Evolutionary conservation across 1,284 basidiomycete species (phyloP), one percentile per base, ranked within the genome.

Genomic region (Microbotryum scabiosae): DNA sequence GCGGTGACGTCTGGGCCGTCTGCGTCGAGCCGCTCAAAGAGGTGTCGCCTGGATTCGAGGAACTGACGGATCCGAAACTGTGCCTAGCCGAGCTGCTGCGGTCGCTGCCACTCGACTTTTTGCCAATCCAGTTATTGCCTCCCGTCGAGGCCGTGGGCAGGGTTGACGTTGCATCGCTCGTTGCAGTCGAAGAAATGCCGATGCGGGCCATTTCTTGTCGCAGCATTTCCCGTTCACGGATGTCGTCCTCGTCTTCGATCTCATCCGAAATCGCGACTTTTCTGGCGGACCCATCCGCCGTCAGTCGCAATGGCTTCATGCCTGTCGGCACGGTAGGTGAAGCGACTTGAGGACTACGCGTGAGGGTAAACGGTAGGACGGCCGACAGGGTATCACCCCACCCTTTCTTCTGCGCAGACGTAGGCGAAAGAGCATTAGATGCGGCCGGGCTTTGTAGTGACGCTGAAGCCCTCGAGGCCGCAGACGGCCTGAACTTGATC

Each of bases 231-330:
- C 62, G 56, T 52, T 61, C 63, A 23, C 61, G 52, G 3, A 56
- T 53, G 49, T 72, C 71, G 46, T 72, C 71, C 32, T 72, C 71
- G 54, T 72, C 71, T 18, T 41, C 36, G 36, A 41, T 41, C 46
- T 72, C 71, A 48, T 67, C 60, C 5, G 10, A 36, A 16, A 55
- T 60, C 43, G 56, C 51, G 9, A 64, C 43, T 54, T 55, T 61
- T 30, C 63, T 57, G 36, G 48, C 57, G 30, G 45, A 41, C 46
- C 48, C 47, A 28, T 57, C 62, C 8, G 46, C 30, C 6, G 59
- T 49, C 14, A 69, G 64, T 55, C 56, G 61, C 57, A 69, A 57
- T 2, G 68, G 68, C 44, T 63, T 66, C 36, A 68, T 54, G 6
- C 57, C 57, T 4, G 45, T 3, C 0, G 44, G 14, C 9, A 58